These are phyloP conservation scores for Letharia lupina DNA, from an alignment of 495 filamentous ascomycete species.

Conservation along the genomic window DNA sequence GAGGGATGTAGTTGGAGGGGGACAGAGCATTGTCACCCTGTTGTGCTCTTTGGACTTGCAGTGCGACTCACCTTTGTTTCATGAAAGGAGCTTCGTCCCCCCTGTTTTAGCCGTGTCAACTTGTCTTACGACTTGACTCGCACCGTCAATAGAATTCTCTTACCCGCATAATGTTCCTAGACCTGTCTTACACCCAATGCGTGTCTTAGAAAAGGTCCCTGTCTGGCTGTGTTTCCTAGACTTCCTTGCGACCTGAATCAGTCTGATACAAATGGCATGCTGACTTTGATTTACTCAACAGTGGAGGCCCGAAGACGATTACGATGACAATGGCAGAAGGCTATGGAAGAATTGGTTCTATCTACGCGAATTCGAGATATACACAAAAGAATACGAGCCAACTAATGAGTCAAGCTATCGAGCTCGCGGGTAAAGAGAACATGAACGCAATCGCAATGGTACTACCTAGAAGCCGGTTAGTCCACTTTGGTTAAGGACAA, in stretches of 20 bases:
- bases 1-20: background rate
- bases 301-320: conserved; percentile 2
- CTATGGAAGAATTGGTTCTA: conserved; percentile 1
- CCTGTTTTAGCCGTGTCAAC: background rate
- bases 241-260: background rate
- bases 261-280: background rate
- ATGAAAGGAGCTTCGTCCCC: too few relatives aligned
- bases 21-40: background rate
- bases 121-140: background rate
- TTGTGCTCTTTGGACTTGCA: background rate
- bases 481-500: background rate
- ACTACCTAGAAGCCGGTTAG: background rate
- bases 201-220: background rate
- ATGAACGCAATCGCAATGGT: background rate
- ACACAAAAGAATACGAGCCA: background rate
- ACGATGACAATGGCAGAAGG: background rate
- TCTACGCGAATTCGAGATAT: background rate
- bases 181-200: background rate
- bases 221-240: background rate
- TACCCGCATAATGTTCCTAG: background rate
- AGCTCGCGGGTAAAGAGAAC: background rate
- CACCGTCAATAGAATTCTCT: background rate
- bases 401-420: background rate
- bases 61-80: too few relatives aligned
- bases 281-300: background rate